These are phyloP conservation scores for Aspergillus flavus DNA, from an alignment of 2,329 filamentous ascomycete species.

Conservation along the genomic window DNA sequence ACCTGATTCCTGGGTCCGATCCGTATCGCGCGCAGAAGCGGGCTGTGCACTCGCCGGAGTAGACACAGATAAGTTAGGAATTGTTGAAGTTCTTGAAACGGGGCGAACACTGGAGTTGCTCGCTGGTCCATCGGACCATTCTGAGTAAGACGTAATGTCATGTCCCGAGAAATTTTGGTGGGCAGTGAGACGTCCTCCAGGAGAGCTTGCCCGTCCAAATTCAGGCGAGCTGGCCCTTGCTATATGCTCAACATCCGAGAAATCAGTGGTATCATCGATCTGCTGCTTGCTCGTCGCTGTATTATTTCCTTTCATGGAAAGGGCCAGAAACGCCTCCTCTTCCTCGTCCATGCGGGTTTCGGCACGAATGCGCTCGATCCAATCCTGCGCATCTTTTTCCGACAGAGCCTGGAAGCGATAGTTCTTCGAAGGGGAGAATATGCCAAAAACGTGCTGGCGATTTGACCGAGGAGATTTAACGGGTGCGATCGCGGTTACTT, in stretches of 20 bases:
- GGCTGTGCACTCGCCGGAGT: conserved; percentile 35
- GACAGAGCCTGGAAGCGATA: conserved; percentile 82
- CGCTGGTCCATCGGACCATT: conserved; percentile 70
- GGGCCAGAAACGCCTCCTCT: conserved; percentile 74
- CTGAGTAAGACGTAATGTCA: conserved; percentile 77
- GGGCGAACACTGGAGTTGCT: conserved; percentile 29
- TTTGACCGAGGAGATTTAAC: conserved; percentile 88
- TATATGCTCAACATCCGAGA: conserved; percentile 42
- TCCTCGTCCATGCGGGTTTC: conserved; percentile 86
- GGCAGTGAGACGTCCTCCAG: conserved; percentile 34
- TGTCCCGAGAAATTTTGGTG: conserved; percentile 63
- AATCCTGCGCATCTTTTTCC: conserved; percentile 75
- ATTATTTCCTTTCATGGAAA: conserved; percentile 27
- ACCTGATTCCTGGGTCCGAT: conserved; percentile 61
- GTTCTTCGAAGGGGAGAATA: conserved; percentile 89
- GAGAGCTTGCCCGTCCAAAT: conserved; percentile 30
- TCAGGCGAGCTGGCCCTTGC: conserved; percentile 40
- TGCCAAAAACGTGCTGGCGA: conserved; percentile 82
- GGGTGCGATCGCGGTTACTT: conserved; percentile 86
- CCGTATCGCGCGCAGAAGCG: conserved; percentile 55
- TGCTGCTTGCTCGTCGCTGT: conserved; percentile 31
- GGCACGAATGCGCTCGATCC: conserved; percentile 78
- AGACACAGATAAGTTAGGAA: conserved; percentile 32
- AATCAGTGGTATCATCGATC: conserved; percentile 44
- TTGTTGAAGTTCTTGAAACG: conserved; percentile 29